Conservation (phyloP, 139 green algal species). For the Spirogloea muscicola region DNA sequence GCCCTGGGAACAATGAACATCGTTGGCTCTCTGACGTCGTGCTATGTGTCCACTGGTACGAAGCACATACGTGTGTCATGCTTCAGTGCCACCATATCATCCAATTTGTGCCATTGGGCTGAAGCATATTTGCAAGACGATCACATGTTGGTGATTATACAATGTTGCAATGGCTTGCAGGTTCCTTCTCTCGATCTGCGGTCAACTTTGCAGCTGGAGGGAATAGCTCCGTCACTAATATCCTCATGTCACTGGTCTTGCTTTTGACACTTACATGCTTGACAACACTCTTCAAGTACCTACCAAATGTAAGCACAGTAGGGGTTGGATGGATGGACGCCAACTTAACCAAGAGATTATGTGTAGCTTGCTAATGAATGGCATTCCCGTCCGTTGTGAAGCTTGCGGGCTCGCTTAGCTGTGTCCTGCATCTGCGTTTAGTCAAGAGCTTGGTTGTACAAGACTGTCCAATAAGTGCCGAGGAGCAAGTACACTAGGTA, state of each 20-base stretch:
- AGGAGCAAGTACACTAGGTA: background rate
- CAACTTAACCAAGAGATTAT: no score
- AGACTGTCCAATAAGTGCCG: background rate
- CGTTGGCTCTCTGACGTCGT: conserved; percentile 10
- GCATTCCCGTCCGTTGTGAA: background rate
- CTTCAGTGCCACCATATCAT: no score
- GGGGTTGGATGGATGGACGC: no score
- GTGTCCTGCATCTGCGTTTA: background rate
- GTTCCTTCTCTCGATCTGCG: conserved; percentile 37
- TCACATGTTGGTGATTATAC: background rate
- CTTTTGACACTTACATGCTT: conserved; percentile 31
- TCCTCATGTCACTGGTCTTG: conserved; percentile 24
- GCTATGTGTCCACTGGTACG: conserved; percentile 30
- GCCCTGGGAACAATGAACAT: conserved; percentile 23
- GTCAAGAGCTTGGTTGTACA: background rate
- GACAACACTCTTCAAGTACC: conserved; percentile 31
- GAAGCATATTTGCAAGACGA: background rate
- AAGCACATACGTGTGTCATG: no score
- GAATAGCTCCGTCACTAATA: conserved; percentile 24
- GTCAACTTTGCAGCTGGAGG: conserved; percentile 28
- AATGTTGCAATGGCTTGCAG: background rate
- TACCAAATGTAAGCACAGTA: conserved; percentile 3
- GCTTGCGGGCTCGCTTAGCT: background rate
- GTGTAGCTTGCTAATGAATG: no score
- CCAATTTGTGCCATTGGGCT: no score